Evolutionary conservation across 2,329 filamentous ascomycete species (phyloP), one percentile per base, ranked within the genome.

Genomic region (Colletotrichum cereale): DNA sequence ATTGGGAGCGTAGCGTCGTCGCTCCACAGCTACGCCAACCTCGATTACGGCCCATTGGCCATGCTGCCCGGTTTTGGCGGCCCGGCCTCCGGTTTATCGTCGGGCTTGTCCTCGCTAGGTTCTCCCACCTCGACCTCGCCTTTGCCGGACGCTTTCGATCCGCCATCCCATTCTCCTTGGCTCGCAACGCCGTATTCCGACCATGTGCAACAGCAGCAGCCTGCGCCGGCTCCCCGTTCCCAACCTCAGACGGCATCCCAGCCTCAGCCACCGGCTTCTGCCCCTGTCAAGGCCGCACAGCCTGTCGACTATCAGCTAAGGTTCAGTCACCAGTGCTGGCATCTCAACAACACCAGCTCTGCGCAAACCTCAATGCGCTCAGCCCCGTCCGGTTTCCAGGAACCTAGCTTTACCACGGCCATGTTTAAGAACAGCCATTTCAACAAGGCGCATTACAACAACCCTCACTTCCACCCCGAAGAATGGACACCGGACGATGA

Each of bases 401-500:
- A 87, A 68, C 84, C 85, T n/a, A 80, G 83, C 5, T 85, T 86
- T 62, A 84, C 84, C 64, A 91, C 88, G 2, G 86, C 83, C 62
- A 89, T 87, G 1, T 92, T 92, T 76, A 90, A 90, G 76, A 91
- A 92, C 74, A 90, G 87, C 63, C 88, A 91, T 66, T 91, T 89
- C 80, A 92, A 92, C 75, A 86, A 86, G 57, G 90, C 90, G 0
- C 90, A 92, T 77, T 92, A 89, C 75, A 89, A 89, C 71, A 92
- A 92, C 74, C 88, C 89, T 2, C 84, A 85, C 53, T 85, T 85
- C 60, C 83, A 84, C 44, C 83, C 83, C 0, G 83, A 85, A 68
- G 82, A 84, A 72, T 85, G 82, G 81, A 80, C 76, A 44, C 83
- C 83, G 1, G 82, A 83, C 4, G 83, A 84, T 42, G 81, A 84